Conservation (phyloP, 805 yeast genomes). For the Wickerhamiella kazuoi region DNA sequence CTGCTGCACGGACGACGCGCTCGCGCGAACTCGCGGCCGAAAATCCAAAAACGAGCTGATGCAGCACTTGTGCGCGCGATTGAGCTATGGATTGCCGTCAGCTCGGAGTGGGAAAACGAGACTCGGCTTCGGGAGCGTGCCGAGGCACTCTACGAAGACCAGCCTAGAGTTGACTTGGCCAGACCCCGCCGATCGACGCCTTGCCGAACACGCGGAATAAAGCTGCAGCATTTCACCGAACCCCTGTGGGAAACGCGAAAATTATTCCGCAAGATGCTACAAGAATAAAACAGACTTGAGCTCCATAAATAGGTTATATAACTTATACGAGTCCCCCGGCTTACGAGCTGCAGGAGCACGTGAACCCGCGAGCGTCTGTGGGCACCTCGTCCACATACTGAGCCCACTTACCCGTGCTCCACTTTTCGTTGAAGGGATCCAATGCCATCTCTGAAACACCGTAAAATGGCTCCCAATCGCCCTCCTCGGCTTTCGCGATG, state of each 20-base stretch:
- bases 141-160: no score
- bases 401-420: constrained; percentile 13
- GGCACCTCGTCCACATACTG: neutral
- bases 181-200: no score
- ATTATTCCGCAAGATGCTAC: no score
- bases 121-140: no score
- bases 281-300: no score
- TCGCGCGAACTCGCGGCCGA: no score
- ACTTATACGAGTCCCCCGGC: neutral
- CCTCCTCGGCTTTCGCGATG: constrained; percentile 35
- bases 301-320: no score
- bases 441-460: constrained; percentile 56
- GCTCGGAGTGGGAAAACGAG: neutral
- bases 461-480: constrained; percentile 34
- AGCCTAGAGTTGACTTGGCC: no score
- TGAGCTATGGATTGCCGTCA: neutral
- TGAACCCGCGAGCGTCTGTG: neutral
- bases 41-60: neutral
- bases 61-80: neutral
- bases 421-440: constrained; percentile 48
- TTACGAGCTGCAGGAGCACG: neutral
- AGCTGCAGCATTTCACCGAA: no score
- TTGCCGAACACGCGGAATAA: no score
- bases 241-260: no score
- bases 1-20: no score